phyloP scores from a whole-genome alignment of 768 basidiomycete species.

The Suillus plorans region DNA sequence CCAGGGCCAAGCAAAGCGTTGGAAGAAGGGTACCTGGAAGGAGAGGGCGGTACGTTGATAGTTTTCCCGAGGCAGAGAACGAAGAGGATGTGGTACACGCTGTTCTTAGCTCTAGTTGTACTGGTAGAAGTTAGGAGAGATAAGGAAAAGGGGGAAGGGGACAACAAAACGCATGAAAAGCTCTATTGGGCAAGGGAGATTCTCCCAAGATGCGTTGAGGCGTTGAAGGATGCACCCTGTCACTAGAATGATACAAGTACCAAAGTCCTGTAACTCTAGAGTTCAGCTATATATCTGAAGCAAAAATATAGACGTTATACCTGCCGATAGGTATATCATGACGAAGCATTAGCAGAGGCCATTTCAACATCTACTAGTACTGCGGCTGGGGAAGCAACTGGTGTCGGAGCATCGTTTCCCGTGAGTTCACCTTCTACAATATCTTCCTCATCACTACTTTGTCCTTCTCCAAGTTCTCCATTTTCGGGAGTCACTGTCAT shows the following conservation, averaged over 20 bases:
- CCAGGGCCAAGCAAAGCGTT: conserved; percentile 49
- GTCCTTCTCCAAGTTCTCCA: conserved; percentile 29
- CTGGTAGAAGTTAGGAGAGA: conserved; percentile 42
- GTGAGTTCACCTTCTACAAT: conserved; percentile 35
- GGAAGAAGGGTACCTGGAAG: conserved; percentile 55
- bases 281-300: background rate
- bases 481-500: conserved; percentile 16
- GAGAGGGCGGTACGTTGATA: conserved; percentile 46
- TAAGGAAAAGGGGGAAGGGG: conserved; percentile 15
- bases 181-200: conserved; percentile 41
- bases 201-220: conserved; percentile 39
- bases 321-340: background rate
- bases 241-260: conserved; percentile 18
- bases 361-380: conserved; percentile 21
- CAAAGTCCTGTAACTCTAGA: background rate
- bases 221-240: conserved; percentile 43
- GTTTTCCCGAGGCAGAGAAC: conserved; percentile 68
- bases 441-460: conserved; percentile 39
- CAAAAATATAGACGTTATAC: conserved; percentile 1
- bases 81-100: conserved; percentile 74
- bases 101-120: conserved; percentile 58
- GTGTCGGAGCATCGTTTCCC: conserved; percentile 30
- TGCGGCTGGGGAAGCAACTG: conserved; percentile 16
- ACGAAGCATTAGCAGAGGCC: conserved; percentile 10
- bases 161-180: conserved; percentile 24